Percentiles rank a stretch among this genome's conserved stretches.
Conservation (phyloP, 345 rosid genomes). For the Durio zibethinus region DNA sequence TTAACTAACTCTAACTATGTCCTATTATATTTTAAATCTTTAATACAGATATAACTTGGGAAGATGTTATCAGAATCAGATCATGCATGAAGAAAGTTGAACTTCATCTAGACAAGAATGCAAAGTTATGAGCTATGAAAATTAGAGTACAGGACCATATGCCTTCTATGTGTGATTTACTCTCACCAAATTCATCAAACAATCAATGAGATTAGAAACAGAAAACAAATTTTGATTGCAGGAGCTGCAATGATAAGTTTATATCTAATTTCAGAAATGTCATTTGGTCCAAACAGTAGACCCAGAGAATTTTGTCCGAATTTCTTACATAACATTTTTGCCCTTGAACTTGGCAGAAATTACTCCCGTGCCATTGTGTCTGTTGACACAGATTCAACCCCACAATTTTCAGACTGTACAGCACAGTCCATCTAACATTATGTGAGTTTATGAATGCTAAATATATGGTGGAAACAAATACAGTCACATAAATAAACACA, state of each 20-base stretch:
- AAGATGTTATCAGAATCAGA: not conserved
- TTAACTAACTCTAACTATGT: not conserved
- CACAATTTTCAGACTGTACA: not conserved
- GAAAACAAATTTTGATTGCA: not conserved
- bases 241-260: not conserved
- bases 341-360: not conserved
- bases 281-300: not conserved
- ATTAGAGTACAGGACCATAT: not conserved
- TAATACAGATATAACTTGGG: not conserved
- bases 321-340: not conserved
- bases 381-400: not conserved
- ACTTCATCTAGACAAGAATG: not conserved
- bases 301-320: not conserved
- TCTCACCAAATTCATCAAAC: not conserved
- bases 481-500: slow-evolving; percentile 5
- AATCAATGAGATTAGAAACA: not conserved
- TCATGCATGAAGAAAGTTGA: not conserved
- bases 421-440: not conserved
- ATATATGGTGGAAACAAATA: not conserved
- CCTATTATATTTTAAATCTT: not conserved
- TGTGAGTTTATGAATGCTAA: not conserved
- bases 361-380: not conserved
- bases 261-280: not conserved
- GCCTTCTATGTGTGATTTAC: not conserved
- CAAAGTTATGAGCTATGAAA: not conserved